Conservation (phyloP, 306 rosid species). For the Nissolia schottii region DNA sequence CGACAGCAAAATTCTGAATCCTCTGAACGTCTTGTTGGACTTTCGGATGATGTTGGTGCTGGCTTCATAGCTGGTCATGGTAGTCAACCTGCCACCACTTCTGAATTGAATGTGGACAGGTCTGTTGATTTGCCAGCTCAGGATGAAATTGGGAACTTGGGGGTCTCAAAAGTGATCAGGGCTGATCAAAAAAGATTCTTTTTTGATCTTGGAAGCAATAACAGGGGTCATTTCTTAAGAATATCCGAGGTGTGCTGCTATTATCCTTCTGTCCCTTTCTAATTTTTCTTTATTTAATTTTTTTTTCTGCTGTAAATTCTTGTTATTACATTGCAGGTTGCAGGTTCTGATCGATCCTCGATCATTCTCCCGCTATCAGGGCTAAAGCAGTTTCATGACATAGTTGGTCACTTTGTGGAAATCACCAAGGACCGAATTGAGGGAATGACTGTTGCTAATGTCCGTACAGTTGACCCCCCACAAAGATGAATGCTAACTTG, state of each 20-base stretch:
- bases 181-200: slow-evolving; percentile 96
- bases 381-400: slow-evolving; percentile 94
- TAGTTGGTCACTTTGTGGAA: slow-evolving; percentile 98
- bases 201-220: slow-evolving; percentile 96
- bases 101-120: slow-evolving; percentile 85
- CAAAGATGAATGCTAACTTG: slow-evolving; percentile 60
- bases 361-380: slow-evolving; percentile 98
- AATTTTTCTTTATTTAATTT: not conserved
- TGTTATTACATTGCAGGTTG: slow-evolving; percentile 66
- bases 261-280: not conserved
- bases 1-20: slow-evolving; percentile 84
- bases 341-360: slow-evolving; percentile 97
- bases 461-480: slow-evolving; percentile 92
- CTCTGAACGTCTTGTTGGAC: slow-evolving; percentile 85
- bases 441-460: slow-evolving; percentile 90
- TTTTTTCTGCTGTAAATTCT: slow-evolving; percentile 20
- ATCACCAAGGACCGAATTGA: slow-evolving; percentile 93
- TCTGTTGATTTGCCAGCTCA: slow-evolving; percentile 81
- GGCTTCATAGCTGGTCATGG: slow-evolving; percentile 97
- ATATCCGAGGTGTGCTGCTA: slow-evolving; percentile 78
- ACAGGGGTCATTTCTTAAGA: slow-evolving; percentile 96
- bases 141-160: slow-evolving; percentile 84
- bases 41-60: slow-evolving; percentile 98
- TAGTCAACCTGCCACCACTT: slow-evolving; percentile 71
- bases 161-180: slow-evolving; percentile 92